A percentile compares a stretch with the other conserved stretches of the same genome.
These are phyloP conservation scores for Corynespora cassiicola DNA, from an alignment of 2,329 filamentous ascomycete species.

Conservation along the genomic window DNA sequence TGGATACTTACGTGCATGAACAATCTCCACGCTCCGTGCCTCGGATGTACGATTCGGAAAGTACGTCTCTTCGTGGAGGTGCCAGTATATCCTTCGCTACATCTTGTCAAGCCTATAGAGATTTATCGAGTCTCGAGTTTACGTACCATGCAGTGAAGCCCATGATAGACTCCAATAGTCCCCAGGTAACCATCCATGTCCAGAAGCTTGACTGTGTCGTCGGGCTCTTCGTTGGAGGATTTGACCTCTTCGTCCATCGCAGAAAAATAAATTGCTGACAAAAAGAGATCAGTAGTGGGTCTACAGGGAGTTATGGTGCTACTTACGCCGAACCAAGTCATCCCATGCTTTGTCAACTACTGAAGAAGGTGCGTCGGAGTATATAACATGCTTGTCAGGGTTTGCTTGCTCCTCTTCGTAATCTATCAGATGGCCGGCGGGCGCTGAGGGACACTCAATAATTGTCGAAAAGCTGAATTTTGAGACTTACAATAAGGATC, in stretches of 20 bases:
- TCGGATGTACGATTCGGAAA: constrained; percentile 3
- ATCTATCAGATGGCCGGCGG: too few species aligned
- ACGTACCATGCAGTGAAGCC: constrained; percentile 7
- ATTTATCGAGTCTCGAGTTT: background rate
- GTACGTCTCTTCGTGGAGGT: constrained; percentile 2
- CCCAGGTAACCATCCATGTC: constrained; percentile 8
- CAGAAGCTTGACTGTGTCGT: constrained; percentile 1
- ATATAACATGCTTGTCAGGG: too few species aligned
- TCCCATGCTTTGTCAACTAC: constrained; percentile 4
- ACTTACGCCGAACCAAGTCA: constrained; percentile 4
- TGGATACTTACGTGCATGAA: constrained; percentile 5
- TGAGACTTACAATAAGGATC: too few species aligned
- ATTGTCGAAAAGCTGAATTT: too few species aligned
- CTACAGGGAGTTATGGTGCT: background rate
- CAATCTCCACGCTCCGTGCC: background rate
- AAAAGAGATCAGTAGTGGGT: background rate
- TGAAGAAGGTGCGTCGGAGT: too few species aligned
- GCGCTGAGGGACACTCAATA: too few species aligned
- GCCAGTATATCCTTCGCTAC: constrained; percentile 2
- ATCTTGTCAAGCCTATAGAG: too few species aligned
- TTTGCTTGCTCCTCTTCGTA: too few species aligned
- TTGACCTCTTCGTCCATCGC: constrained; percentile 1
- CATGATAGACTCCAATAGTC: constrained; percentile 7
- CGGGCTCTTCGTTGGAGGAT: background rate
- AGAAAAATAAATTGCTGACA: constrained; percentile 2